Evolutionary conservation across 805 yeast species (phyloP), one percentile per base, ranked within the genome.

Genomic region (Scheffersomyces spartinae): DNA sequence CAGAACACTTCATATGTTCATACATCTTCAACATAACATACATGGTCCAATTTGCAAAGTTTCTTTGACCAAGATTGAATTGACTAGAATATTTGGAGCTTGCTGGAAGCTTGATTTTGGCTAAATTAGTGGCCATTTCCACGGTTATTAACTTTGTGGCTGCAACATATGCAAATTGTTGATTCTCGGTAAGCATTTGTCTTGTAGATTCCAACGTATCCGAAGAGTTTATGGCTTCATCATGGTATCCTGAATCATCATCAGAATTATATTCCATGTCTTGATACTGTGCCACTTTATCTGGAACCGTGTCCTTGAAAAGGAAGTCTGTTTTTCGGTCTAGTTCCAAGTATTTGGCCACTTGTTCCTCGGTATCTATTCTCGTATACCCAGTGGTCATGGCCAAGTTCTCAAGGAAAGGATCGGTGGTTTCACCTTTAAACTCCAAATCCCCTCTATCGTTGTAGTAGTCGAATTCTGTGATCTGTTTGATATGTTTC

Each of bases 161-260:
- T 0, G 95, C 97, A 5, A 81, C 80, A 44, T 91, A 91, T 2
- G 97, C 97, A 33, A 86, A 77, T 41, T 82, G 77, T 47, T 91
- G 95, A 9, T 78, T 61, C 10, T 84, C 97, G 6, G 74, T 64
- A 9, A 91, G 62, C 71, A 91, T 69, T 13, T 73, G 69, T 45
- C 76, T 83, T 4, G 96, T 91, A 1, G 88, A 68, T 27, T 71
- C 71, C 35, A 91, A 56, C 29, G 86, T 93, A 23, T 69, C 71
- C n/a, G 53, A 51, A 0, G 83, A 70, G 33, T 57, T 61, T 7
- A 59, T 47, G 6, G 37, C 39, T 11, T 47, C 56, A 9, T 46
- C 25, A 10, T 34, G 40, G 13, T 18, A 26, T 4, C 36, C 51
- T 11, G 38, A 49, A 12, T 43, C 50, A 12, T 37, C 32, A 23